Percentiles rank a stretch among this genome's conserved stretches.
Evolutionary conservation across 768 basidiomycete genomes (phyloP).

Genomic region (Piloderma croceum): DNA sequence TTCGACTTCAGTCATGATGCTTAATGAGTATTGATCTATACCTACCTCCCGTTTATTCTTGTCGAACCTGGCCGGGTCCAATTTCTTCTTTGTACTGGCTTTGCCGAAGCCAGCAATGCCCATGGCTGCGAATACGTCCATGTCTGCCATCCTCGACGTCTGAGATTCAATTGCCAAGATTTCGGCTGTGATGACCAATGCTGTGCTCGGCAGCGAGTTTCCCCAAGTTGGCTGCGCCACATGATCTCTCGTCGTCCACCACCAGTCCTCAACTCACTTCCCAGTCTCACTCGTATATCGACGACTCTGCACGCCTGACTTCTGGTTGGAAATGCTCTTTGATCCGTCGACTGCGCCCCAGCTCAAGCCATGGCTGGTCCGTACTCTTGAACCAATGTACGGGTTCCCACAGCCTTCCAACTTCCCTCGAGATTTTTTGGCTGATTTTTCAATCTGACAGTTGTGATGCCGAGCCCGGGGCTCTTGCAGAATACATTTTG

Average conservation of each 20-base stretch:
- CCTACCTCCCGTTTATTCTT: constrained; percentile 60
- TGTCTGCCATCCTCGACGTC: constrained; percentile 41
- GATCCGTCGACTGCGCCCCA: constrained; percentile 58
- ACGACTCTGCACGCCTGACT: background rate
- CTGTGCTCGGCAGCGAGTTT: too few relatives aligned
- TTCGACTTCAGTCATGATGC: constrained; percentile 10
- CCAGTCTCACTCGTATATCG: too few relatives aligned
- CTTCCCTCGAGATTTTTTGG: constrained; percentile 3
- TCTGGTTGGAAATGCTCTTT: constrained; percentile 60
- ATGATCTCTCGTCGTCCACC: too few relatives aligned
- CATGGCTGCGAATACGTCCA: constrained; percentile 76
- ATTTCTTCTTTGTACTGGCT: constrained; percentile 53
- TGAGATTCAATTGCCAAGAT: too few relatives aligned
- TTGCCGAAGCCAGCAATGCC: constrained; percentile 85
- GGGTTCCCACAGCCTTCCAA: constrained; percentile 23
- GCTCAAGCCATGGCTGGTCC: constrained; percentile 85
- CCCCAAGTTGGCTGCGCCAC: too few relatives aligned
- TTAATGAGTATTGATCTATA: constrained; percentile 12
- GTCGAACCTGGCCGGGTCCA: constrained; percentile 76
- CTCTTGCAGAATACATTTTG: constrained; percentile 90
- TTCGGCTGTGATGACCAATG: too few relatives aligned
- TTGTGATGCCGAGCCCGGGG: constrained; percentile 94
- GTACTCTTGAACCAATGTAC: constrained; percentile 88
- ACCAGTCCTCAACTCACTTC: too few relatives aligned
- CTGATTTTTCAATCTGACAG: constrained; percentile 35